Evolutionary conservation across 495 filamentous ascomycete species (phyloP), one percentile per base, ranked within the genome.

Genomic region (Talaromyces trachyspermus): DNA sequence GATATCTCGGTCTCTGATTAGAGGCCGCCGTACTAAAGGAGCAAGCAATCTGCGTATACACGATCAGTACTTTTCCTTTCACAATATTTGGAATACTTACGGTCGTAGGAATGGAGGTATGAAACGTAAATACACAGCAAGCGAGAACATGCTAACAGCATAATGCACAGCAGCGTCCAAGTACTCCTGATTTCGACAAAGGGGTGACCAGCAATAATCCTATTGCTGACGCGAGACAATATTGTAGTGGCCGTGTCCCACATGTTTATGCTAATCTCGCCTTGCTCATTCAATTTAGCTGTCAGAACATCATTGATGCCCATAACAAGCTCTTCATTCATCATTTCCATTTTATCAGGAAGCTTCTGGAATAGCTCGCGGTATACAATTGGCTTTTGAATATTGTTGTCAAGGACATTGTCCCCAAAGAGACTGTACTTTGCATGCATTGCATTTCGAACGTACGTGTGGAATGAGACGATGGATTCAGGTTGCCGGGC

Each of bases 121-220:
- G 20, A 43, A 36, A 44, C 27, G 39, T 43, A 32, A 18, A 29
- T 30, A 44, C n/a, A 14, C 29, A 33, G 23, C 33, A 18, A 36
- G 33, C 5, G 33, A 36, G 15, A 36, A 36, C 33, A 36, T 36
- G 33, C 33, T 36, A 36, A 36, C 14, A 19, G 33, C 33, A 36
- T 36, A 36, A 36, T 36, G 33, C 14, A 36, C 15, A 36, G 33
- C 33, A 19, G 33, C 33, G 14, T 36, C 33, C 15, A 36, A 36
- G 14, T 36, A 36, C 33, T 36, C 33, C 33, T 36, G 33, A 36
- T 36, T 36, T 1, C 33, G 33, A 36, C 33, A 36, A 36, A 36
- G 33, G 33, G 33, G 33, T 36, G n/a, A 36, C 33, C 33, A 36
- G 33, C 33, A 18, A 36, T 36, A 19, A 36, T 36, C 33, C 33